These are phyloP conservation scores for Lepidium africanum DNA, from an alignment of 345 rosid genomes.

Conservation along the genomic window DNA sequence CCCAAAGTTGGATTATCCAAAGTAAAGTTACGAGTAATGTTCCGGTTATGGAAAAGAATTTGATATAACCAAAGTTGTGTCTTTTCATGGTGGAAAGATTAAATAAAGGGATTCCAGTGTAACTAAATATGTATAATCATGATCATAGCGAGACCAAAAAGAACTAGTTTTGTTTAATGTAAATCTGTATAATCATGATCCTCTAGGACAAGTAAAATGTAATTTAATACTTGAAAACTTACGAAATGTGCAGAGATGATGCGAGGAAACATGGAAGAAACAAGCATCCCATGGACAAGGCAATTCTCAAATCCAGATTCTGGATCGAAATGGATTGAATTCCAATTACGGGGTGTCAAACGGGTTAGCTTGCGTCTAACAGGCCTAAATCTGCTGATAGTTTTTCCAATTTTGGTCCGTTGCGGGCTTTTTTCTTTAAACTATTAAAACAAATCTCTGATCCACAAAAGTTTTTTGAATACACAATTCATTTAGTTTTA, in stretches of 20 bases:
- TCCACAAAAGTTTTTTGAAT: no score
- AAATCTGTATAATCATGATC: neutral
- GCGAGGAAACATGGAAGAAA: conserved; percentile 73
- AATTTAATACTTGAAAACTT: conserved; percentile 26
- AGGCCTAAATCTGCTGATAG: no score
- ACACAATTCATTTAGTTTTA: no score
- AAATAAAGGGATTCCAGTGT: conserved; percentile 23
- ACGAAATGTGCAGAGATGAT: conserved; percentile 73
- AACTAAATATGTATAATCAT: no score
- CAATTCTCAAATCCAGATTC: conserved; percentile 55
- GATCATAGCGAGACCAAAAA: conserved; percentile 19
- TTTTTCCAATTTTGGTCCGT: no score
- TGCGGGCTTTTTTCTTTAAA: no score
- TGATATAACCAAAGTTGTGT: conserved; percentile 16
- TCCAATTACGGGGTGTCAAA: conserved; percentile 55
- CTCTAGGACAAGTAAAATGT: neutral
- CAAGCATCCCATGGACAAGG: conserved; percentile 87
- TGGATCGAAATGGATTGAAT: conserved; percentile 71
- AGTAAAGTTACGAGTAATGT: conserved; percentile 21
- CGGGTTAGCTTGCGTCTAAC: no score
- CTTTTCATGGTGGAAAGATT: conserved; percentile 9
- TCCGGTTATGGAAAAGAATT: conserved; percentile 16
- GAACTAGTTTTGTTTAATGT: neutral
- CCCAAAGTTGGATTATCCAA: conserved; percentile 27
- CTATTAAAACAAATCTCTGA: no score